Evolutionary conservation across 2,329 filamentous ascomycete species (phyloP).

Genomic region (Hypocreales sp.): DNA sequence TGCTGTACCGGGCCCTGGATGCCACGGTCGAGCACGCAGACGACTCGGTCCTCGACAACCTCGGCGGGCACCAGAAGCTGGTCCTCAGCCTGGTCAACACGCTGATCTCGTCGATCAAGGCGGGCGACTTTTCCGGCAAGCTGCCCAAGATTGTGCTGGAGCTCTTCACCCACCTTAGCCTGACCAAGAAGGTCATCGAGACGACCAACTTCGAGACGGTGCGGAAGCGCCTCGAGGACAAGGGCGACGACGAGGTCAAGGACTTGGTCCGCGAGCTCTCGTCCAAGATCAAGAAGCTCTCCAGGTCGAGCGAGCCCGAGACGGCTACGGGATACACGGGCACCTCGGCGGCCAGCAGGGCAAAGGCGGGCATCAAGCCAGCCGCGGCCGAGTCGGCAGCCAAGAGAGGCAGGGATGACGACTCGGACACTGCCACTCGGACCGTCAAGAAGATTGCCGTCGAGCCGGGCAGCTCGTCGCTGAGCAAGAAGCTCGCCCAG

Average conservation of each 20-base stretch:
- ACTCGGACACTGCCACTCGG: conserved; percentile 22
- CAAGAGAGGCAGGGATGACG: conserved; percentile 24
- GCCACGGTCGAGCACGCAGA: conserved; percentile 39
- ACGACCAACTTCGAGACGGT: conserved; percentile 52
- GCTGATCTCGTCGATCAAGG: conserved; percentile 37
- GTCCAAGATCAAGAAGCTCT: conserved; percentile 26
- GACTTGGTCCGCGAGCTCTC: conserved; percentile 42
- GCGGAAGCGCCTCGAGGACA: conserved; percentile 45
- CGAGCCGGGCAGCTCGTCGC: conserved; percentile 19
- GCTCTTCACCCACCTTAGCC: conserved; percentile 46
- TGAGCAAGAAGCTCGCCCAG: conserved; percentile 24
- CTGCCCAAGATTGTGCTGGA: conserved; percentile 40
- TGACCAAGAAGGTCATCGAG: conserved; percentile 44
- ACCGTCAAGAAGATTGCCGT: conserved; percentile 26
- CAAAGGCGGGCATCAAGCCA: conserved; percentile 16
- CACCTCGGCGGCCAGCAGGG: conserved; percentile 22
- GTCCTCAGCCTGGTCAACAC: conserved; percentile 37
- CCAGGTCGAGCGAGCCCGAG: conserved; percentile 17
- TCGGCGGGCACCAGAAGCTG: conserved; percentile 41
- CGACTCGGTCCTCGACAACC: conserved; percentile 37
- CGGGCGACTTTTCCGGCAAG: conserved; percentile 34
- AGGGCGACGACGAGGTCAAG: conserved; percentile 49
- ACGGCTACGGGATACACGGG: conserved; percentile 21
- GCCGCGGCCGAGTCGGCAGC: conserved; percentile 11
- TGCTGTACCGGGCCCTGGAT: conserved; percentile 34